Conservation (phyloP, 176 grass and related monocot species). For the Echinochloa phyllopogon region DNA sequence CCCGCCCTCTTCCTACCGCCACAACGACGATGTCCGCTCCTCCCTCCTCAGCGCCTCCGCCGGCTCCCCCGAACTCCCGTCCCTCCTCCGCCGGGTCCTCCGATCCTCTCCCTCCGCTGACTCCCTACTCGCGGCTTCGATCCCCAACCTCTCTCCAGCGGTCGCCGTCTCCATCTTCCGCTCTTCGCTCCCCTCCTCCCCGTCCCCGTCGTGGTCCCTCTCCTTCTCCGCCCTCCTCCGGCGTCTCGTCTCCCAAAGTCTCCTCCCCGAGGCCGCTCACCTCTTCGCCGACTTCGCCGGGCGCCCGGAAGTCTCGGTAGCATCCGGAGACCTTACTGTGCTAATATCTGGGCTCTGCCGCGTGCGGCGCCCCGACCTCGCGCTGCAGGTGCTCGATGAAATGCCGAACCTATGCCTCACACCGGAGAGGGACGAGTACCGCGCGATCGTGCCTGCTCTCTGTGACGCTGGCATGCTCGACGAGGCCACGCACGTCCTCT, state of each 20-base stretch:
- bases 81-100: conserved; percentile 56
- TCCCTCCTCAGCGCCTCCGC: conserved; percentile 48
- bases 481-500: conserved; percentile 74
- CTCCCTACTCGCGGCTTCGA: conserved; percentile 57
- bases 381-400: conserved; percentile 66
- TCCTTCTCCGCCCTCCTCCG: conserved; percentile 79
- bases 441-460: conserved; percentile 59
- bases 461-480: conserved; percentile 71
- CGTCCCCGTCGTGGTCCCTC: conserved; percentile 60
- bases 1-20: conserved; percentile 62
- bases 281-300: conserved; percentile 54
- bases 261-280: conserved; percentile 47
- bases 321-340: conserved; percentile 55
- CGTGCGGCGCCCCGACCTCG: conserved; percentile 49
- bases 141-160: conserved; percentile 45
- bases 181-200: conserved; percentile 55
- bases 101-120: conserved; percentile 52
- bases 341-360: conserved; percentile 48
- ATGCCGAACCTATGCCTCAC: conserved; percentile 60
- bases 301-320: conserved; percentile 46
- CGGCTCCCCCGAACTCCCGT: conserved; percentile 41
- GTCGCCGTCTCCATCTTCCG: conserved; percentile 49
- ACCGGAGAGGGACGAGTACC: conserved; percentile 60
- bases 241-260: conserved; percentile 44
- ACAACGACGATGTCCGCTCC: conserved; percentile 63